phyloP scores from a whole-genome alignment of 2,329 filamentous ascomycete species.

The Penicillium sumatraense region DNA sequence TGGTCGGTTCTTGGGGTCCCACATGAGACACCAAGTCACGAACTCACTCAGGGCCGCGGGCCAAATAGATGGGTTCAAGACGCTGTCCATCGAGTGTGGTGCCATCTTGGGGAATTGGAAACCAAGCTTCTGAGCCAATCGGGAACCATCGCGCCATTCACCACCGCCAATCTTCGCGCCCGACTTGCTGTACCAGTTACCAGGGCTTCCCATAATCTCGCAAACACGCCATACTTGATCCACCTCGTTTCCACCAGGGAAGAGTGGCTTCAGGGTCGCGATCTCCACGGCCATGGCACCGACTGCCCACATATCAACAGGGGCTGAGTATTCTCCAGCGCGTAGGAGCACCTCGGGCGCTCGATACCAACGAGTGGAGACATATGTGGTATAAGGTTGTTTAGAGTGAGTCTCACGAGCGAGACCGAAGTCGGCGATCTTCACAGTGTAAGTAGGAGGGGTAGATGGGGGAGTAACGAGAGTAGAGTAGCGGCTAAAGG shows the following conservation, averaged over 20 bases:
- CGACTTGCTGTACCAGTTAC: constrained; percentile 95
- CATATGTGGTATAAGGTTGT: constrained; percentile 95
- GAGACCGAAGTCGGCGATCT: constrained; percentile 97
- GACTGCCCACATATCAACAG: constrained; percentile 97
- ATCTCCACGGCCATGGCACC: constrained; percentile 99
- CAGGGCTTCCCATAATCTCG: constrained; percentile 98
- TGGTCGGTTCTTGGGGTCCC: constrained; percentile 91
- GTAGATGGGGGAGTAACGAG: constrained; percentile 94
- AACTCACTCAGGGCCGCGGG: constrained; percentile 85
- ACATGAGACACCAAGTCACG: constrained; percentile 98
- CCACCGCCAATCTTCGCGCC: constrained; percentile 87
- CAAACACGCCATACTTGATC: constrained; percentile 99
- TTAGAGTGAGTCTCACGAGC: constrained; percentile 98
- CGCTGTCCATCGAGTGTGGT: constrained; percentile 93
- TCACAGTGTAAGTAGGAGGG: constrained; percentile 91
- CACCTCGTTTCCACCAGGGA: constrained; percentile 96
- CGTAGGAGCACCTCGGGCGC: constrained; percentile 92
- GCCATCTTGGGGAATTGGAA: constrained; percentile 99
- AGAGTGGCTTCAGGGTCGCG: constrained; percentile 92
- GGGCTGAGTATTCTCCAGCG: constrained; percentile 94
- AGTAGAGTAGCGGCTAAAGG: constrained; percentile 90
- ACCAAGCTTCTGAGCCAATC: constrained; percentile 90
- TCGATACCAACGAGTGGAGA: constrained; percentile 94
- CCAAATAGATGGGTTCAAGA: constrained; percentile 90
- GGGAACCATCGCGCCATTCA: constrained; percentile 94